Conservation (phyloP, 202 grass and related monocot species). For the Panicum virgatum region DNA sequence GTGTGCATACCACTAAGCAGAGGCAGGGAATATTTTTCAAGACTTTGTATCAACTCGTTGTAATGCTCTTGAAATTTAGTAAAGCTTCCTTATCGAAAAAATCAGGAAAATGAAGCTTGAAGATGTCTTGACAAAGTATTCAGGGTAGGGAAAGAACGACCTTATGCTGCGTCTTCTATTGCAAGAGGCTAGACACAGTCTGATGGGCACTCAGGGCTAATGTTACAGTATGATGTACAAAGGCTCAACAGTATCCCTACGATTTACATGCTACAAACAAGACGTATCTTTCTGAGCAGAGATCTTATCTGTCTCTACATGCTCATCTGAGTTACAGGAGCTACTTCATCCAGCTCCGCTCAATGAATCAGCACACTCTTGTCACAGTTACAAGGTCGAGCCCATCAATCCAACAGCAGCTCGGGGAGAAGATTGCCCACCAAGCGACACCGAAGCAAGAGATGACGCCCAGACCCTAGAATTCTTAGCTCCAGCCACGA, state of each 20-base stretch:
- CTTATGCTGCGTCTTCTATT: conserved; percentile 21
- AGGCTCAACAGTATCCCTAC: conserved; percentile 46
- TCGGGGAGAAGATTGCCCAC: conserved; percentile 62
- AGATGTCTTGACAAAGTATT: neutral
- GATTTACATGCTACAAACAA: conserved; percentile 63
- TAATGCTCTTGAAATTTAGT: too few species aligned
- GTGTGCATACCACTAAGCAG: too few species aligned
- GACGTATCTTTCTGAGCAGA: conserved; percentile 35
- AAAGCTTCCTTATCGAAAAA: too few species aligned
- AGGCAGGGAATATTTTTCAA: too few species aligned
- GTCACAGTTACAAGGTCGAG: neutral
- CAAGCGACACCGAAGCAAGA: conserved; percentile 77
- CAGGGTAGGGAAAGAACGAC: neutral
- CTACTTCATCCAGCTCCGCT: conserved; percentile 35
- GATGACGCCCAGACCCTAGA: conserved; percentile 78
- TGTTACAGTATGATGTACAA: conserved; percentile 56
- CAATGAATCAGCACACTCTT: neutral
- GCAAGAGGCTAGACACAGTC: conserved; percentile 30
- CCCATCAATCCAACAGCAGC: conserved; percentile 46
- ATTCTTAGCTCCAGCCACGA: conserved; percentile 69
- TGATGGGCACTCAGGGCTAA: conserved; percentile 15
- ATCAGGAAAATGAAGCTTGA: conserved; percentile 10
- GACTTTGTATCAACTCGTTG: too few species aligned
- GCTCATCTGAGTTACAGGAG: conserved; percentile 52
- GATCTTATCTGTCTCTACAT: conserved; percentile 33